A percentile compares a stretch with the other conserved stretches of the same genome.
Evolutionary conservation across 2,329 filamentous ascomycete species (phyloP).

Genomic region (Scytalidium lignicola): DNA sequence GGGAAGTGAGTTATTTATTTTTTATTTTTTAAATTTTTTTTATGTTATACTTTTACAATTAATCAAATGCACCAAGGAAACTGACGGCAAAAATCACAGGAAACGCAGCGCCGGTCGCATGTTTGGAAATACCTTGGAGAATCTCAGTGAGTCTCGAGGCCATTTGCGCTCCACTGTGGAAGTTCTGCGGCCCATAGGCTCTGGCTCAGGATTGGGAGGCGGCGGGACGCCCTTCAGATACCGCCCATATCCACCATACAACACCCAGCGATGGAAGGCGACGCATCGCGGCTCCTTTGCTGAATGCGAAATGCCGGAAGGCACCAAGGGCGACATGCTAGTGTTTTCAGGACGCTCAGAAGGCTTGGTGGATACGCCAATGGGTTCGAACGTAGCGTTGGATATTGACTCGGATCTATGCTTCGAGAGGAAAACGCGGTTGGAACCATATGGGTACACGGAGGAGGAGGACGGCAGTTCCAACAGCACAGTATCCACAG

Average conservation of each 20-base stretch:
- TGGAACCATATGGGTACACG: conserved; percentile 54
- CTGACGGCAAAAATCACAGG: not conserved
- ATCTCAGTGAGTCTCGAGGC: not conserved
- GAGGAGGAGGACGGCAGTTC: not conserved
- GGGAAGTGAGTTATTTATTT: conserved; percentile 10
- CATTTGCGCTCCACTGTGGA: not conserved
- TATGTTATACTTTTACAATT: too few species aligned
- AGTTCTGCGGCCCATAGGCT: not conserved
- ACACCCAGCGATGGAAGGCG: conserved; percentile 52
- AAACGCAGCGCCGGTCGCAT: not conserved
- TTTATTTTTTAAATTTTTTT: too few species aligned
- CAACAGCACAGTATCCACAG: not conserved
- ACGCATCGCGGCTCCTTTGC: conserved; percentile 51
- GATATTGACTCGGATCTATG: conserved; percentile 56
- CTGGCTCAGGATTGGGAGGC: not conserved
- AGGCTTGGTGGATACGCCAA: conserved; percentile 51
- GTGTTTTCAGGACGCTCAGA: conserved; percentile 54
- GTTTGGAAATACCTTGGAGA: not conserved
- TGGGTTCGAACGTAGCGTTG: conserved; percentile 56
- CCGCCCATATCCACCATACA: conserved; percentile 66
- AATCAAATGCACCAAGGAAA: too few species aligned
- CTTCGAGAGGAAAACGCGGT: conserved; percentile 61
- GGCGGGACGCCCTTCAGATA: not conserved
- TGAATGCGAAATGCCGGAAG: conserved; percentile 47
- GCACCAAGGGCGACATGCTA: conserved; percentile 43